Conservation (phyloP, 257 asterid species). For the Plectranthus barbatus region DNA sequence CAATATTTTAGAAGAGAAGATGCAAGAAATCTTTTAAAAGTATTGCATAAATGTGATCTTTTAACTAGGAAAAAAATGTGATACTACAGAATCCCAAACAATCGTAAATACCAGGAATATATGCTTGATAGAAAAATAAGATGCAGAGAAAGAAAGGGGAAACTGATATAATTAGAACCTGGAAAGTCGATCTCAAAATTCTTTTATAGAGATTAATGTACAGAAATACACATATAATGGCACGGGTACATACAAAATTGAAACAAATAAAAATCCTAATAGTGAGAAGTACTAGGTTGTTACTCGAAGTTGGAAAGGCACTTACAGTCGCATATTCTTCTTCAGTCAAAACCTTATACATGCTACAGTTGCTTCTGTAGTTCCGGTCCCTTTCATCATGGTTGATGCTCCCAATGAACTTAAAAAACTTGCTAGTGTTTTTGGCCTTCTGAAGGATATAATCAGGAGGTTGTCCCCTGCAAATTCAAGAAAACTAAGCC, state of each 20-base stretch:
- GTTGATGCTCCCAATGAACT: conserved; percentile 65
- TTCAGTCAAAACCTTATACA: conserved; percentile 70
- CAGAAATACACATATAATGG: background rate
- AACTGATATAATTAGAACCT: background rate
- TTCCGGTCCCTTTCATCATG: conserved; percentile 53
- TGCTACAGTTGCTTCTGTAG: conserved; percentile 44
- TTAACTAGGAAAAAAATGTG: background rate
- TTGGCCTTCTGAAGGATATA: conserved; percentile 73
- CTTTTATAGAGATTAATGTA: background rate
- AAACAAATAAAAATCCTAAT: background rate
- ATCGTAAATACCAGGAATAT: conserved; percentile 1
- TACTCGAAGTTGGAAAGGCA: conserved; percentile 18
- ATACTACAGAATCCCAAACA: conserved; percentile 3
- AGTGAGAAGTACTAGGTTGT: background rate
- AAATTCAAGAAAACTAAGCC: conserved; percentile 25
- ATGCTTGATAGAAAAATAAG: background rate
- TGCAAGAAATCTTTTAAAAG: background rate
- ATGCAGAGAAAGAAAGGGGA: conserved; percentile 4
- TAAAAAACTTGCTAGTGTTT: conserved; percentile 88
- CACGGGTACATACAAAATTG: background rate
- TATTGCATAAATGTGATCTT: background rate
- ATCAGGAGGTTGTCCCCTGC: conserved; percentile 96
- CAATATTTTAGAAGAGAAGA: background rate
- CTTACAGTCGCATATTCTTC: conserved; percentile 96
- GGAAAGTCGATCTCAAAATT: background rate